Percentiles rank a stretch among this genome's conserved stretches.
These are phyloP conservation scores for Schizothecium vesticola DNA, from an alignment of 495 filamentous ascomycete genomes.

Conservation along the genomic window DNA sequence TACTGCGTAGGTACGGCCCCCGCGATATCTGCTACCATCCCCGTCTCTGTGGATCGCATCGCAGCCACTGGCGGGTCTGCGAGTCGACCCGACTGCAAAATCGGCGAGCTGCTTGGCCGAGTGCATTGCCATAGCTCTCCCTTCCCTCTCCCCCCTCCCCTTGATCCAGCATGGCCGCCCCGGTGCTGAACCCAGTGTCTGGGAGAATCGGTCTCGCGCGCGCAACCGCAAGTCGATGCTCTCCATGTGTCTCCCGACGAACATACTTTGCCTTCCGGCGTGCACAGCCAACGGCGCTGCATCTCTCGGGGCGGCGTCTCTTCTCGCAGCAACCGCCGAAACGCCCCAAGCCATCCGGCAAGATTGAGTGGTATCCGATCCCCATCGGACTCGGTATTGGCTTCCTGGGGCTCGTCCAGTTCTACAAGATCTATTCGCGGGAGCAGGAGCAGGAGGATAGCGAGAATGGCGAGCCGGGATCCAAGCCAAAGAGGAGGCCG, in stretches of 20 bases:
- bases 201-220: conserved; percentile 21
- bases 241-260: conserved; percentile 15
- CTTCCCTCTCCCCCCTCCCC: not conserved
- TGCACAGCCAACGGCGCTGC: conserved; percentile 9
- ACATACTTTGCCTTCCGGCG: conserved; percentile 13
- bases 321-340: conserved; percentile 34
- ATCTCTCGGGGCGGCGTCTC: conserved; percentile 16
- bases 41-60: not conserved
- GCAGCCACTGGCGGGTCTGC: not conserved
- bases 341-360: conserved; percentile 51
- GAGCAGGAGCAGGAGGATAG: conserved; percentile 51
- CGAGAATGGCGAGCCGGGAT: conserved; percentile 36
- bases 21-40: not conserved
- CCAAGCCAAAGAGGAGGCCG: conserved; percentile 56
- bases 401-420: conserved; percentile 76
- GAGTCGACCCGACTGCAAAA: not conserved
- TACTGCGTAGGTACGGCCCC: not conserved
- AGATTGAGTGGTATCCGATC: conserved; percentile 93
- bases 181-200: conserved; percentile 20
- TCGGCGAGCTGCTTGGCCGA: not conserved
- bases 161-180: conserved; percentile 20
- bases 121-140: not conserved
- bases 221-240: conserved; percentile 13
- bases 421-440: conserved; percentile 67
- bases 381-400: conserved; percentile 84